Percentiles rank a stretch among this genome's conserved stretches.
These are phyloP conservation scores for Dalbergia oliveri DNA, from an alignment of 306 rosid species.

Conservation along the genomic window DNA sequence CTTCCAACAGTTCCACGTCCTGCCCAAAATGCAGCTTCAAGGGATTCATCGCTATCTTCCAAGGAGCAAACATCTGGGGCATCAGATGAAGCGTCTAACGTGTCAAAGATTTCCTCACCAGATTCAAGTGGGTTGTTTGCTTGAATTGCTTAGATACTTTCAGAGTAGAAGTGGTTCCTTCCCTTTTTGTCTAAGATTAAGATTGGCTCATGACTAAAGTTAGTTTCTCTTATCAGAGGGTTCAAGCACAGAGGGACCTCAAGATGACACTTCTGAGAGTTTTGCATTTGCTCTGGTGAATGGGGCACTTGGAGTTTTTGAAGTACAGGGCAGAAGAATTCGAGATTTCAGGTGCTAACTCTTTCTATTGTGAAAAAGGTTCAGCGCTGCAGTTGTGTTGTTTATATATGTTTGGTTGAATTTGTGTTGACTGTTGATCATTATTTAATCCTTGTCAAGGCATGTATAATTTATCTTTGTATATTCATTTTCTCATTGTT, in stretches of 20 bases:
- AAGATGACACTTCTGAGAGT: constrained; percentile 89
- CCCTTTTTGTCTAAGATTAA: constrained; percentile 35
- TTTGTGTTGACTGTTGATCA: constrained; percentile 7
- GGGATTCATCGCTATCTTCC: constrained; percentile 50
- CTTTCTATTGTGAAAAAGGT: constrained; percentile 37
- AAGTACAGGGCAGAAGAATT: constrained; percentile 92
- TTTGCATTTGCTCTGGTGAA: constrained; percentile 94
- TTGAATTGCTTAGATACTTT: constrained; percentile 44
- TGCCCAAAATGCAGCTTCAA: constrained; percentile 56
- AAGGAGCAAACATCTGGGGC: constrained; percentile 57
- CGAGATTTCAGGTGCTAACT: constrained; percentile 89
- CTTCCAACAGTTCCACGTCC: constrained; percentile 93
- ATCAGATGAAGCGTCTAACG: constrained; percentile 59
- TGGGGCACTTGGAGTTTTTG: constrained; percentile 99
- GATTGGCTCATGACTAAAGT: constrained; percentile 46
- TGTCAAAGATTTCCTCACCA: constrained; percentile 55
- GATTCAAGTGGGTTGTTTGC: constrained; percentile 76
- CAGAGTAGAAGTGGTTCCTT: constrained; percentile 33
- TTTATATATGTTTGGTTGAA: constrained; percentile 19
- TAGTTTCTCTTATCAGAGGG: constrained; percentile 61
- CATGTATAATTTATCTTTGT: constrained; percentile 13
- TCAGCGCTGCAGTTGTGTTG: constrained; percentile 18
- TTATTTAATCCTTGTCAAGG: constrained; percentile 29
- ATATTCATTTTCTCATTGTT: background rate
- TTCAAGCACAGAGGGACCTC: constrained; percentile 74